These are phyloP conservation scores for Coemansia sp. DNA, from an alignment of 192 early-diverging fungal genomes.

Conservation along the genomic window DNA sequence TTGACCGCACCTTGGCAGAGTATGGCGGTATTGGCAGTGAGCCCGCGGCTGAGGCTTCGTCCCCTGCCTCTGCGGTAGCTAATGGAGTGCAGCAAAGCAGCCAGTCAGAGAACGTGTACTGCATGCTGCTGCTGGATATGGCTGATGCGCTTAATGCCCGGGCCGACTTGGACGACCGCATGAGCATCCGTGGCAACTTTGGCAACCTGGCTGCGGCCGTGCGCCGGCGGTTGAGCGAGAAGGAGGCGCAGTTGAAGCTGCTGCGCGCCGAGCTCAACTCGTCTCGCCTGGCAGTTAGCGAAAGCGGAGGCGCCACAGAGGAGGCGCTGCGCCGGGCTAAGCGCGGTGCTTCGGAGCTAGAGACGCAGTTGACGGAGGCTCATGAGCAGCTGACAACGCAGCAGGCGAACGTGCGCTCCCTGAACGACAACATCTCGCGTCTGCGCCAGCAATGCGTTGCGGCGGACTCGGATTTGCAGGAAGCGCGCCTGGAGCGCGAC, in stretches of 20 bases:
- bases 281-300: conserved; percentile 1
- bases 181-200: conserved; percentile 50
- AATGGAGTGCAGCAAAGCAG: not conserved
- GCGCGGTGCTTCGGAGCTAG: conserved; percentile 12
- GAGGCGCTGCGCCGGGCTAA: conserved; percentile 15
- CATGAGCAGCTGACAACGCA: conserved; percentile 33
- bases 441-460: conserved; percentile 31
- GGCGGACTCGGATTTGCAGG: conserved; percentile 22
- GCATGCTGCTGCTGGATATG: conserved; percentile 44
- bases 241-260: conserved; percentile 17
- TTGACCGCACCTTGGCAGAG: conserved; percentile 25
- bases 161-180: conserved; percentile 35
- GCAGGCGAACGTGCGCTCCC: conserved; percentile 22
- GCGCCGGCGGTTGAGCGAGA: conserved; percentile 23
- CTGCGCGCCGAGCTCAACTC: conserved; percentile 16
- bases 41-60: not conserved
- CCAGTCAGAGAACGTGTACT: conserved; percentile 29
- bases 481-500: conserved; percentile 37
- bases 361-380: conserved; percentile 24
- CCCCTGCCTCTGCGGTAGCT: not conserved
- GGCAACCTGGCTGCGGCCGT: conserved; percentile 34
- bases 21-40: not conserved
- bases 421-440: conserved; percentile 18
- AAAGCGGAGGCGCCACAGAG: not conserved
- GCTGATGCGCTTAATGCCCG: conserved; percentile 26